Base-by-base conservation (phyloP, 108 stramenopile species). In the Nannochloropsis salina region DNA sequence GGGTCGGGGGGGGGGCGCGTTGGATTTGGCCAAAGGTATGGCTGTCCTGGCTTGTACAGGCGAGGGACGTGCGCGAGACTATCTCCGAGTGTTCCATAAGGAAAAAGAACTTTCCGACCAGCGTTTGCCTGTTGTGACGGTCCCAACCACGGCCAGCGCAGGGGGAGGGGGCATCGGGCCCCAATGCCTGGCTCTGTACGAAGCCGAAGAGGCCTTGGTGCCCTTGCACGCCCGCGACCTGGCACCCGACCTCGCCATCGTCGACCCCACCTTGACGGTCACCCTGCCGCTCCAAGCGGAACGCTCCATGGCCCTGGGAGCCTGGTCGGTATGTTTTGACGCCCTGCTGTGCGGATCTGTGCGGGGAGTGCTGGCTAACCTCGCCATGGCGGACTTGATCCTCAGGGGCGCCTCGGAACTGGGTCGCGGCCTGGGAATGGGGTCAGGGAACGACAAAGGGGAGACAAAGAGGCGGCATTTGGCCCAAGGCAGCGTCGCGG, bases 51-150 rank as follows among this genome's bases (percentile, higher is more conserved):
- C 61, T n/a, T 74, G 61, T 74, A n/a, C 61, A n/a, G 20, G 61
- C 6, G 6, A n/a, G 15, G 61, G 61, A n/a, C 20, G 3, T 74
- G 61, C 61, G n/a, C 61, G 61, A 74, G 61, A 74, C 61, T 8
- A 74, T 74, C 61, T 74, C 61, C 61, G 61, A 74, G 61, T 74
- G 61, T 74, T 74, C n/a, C 61, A 74, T n/a, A 74, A 74, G 6
- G 61, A 74, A 74, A 74, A 74, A 74, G 61, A 4, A 3, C 8
- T 74, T 4, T 8, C 61, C 4, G 6, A 15, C 61, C 61, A 74
- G 4, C 61, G 61, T 74, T 74, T 74, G 61, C 20, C 61, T 4
- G n/a, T 74, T n/a, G 61, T 74, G 61, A 74, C 61, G 61, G 61
- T 74, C 20, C 61, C 61, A 4, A 74, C 61, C 61, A 74, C 61